Evolutionary conservation across 73 alveolate genomes (phyloP), one percentile per base, ranked within the genome.

Genomic region (Paramecium caudatum): DNA sequence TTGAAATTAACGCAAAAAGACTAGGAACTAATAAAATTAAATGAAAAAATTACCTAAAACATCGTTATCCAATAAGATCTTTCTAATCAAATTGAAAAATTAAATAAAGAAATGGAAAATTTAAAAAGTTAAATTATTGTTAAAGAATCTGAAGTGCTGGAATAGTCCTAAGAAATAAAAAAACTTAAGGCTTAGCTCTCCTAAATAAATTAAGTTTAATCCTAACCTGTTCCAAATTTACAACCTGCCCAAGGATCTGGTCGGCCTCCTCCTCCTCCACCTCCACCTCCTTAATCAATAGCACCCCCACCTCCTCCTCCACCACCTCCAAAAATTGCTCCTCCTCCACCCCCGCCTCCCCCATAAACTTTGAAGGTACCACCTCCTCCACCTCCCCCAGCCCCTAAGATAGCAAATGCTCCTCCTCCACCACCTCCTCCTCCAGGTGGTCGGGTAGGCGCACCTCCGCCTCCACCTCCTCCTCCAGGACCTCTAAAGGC

Each of bases 401-500:
- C 61, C 8, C 61, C 84, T 0, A 15, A 47, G 3, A 34, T 34
- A 12, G 37, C 17, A 68, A 13, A 16, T 9, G 80, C 46, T 4
- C 80, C 80, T 55, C 80, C 80, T 9, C 80, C 80, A 27, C 80
- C 80, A 12, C 95, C 95, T 47, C 90, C 94, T 47, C 68, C 93
- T n/a, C 93, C 95, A 33, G 68, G 68, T 9, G 47, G 37, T 13
- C 87, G 82, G 17, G 94, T 90, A 16, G 95, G 95, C 12, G 93
- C 94, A 0, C 97, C 97, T 37, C 68, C 87, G 6, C 91, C 84
- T 33, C 63, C 74, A 4, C 68, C 88, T 10, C 65, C 91, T 1
- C 94, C 95, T 19, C 63, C 82, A 21, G 61, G 65, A 10, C 92
- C 94, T 5, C 74, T 33, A 9, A 91, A 91, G 32, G 88, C 95